Conservation (phyloP, 768 basidiomycete species). For the Auricularia cornea region DNA sequence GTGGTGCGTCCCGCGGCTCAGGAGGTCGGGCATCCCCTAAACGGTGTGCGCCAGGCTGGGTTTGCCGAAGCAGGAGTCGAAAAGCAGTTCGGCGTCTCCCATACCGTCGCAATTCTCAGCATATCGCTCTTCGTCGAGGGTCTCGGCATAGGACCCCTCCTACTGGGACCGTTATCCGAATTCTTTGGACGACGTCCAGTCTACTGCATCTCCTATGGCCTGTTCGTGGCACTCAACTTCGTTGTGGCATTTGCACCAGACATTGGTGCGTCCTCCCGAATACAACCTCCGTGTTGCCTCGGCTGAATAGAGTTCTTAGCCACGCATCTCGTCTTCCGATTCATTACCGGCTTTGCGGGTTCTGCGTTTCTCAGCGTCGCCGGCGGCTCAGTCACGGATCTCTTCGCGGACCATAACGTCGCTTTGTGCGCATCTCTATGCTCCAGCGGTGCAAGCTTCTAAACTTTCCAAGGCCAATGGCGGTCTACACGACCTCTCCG, state of each 20-base stretch:
- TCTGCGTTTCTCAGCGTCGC: slow-evolving; percentile 54
- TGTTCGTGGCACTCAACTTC: slow-evolving; percentile 58
- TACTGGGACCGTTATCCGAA: slow-evolving; percentile 41
- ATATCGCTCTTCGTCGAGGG: slow-evolving; percentile 39
- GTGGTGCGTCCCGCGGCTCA: slow-evolving; percentile 17
- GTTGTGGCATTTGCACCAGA: slow-evolving; percentile 69
- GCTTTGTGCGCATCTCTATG: slow-evolving; percentile 40
- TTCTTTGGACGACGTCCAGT: slow-evolving; percentile 58
- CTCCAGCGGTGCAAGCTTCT: slow-evolving; percentile 2
- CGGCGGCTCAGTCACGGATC: slow-evolving; percentile 51
- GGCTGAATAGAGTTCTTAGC: slow-evolving; percentile 24
- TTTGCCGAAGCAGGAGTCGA: slow-evolving; percentile 57
- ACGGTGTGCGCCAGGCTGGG: slow-evolving; percentile 34
- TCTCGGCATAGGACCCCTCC: slow-evolving; percentile 25
- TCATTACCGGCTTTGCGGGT: slow-evolving; percentile 47
- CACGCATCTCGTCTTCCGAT: slow-evolving; percentile 54
- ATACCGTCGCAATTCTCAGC: slow-evolving; percentile 41
- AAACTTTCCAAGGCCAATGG: slow-evolving; percentile 41
- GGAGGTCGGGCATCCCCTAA: not conserved
- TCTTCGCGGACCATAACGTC: slow-evolving; percentile 47
- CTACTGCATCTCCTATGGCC: slow-evolving; percentile 50
- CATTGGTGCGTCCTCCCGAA: slow-evolving; percentile 44
- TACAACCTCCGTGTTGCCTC: not conserved
- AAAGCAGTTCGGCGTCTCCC: slow-evolving; percentile 41
- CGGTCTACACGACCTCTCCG: slow-evolving; percentile 43